Evolutionary conservation across 768 basidiomycete genomes (phyloP).

Genomic region (Tulasnella calospora): DNA sequence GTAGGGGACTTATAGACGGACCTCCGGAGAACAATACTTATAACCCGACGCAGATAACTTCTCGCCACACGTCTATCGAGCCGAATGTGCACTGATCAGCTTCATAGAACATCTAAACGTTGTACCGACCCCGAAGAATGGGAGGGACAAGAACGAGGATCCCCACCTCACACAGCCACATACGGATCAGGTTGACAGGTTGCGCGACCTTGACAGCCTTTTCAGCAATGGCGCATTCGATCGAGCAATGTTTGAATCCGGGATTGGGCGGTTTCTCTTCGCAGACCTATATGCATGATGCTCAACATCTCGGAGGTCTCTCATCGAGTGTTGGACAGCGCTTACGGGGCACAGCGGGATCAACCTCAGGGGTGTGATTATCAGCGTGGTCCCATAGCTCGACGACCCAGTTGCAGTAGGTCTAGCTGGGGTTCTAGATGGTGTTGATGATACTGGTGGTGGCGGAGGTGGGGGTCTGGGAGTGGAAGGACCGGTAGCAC

Average conservation of each 20-base stretch:
- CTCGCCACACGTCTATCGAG: not conserved
- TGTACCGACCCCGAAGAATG: not conserved
- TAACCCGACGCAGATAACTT: not conserved
- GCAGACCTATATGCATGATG: not conserved
- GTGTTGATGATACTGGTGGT: not conserved
- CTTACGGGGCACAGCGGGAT: not conserved
- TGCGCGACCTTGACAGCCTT: not conserved
- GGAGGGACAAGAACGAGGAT: not conserved
- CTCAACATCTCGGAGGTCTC: not conserved
- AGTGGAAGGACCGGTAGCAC: not conserved
- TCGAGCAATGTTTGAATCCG: not conserved
- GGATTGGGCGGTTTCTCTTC: not conserved
- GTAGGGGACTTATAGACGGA: not conserved
- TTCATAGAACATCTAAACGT: not conserved
- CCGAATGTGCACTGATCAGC: not conserved
- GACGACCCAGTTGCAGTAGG: not conserved
- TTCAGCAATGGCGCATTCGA: not conserved
- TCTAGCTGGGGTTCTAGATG: not conserved
- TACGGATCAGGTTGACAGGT: conserved; percentile 1
- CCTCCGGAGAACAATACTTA: not conserved
- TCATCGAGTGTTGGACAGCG: not conserved
- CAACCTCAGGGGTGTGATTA: not conserved
- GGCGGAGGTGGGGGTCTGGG: not conserved
- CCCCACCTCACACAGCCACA: conserved; percentile 2
- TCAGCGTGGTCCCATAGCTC: not conserved